Evolutionary conservation across 2,329 filamentous ascomycete species (phyloP), one percentile per base, ranked within the genome.

Genomic region (Periconia sp.): DNA sequence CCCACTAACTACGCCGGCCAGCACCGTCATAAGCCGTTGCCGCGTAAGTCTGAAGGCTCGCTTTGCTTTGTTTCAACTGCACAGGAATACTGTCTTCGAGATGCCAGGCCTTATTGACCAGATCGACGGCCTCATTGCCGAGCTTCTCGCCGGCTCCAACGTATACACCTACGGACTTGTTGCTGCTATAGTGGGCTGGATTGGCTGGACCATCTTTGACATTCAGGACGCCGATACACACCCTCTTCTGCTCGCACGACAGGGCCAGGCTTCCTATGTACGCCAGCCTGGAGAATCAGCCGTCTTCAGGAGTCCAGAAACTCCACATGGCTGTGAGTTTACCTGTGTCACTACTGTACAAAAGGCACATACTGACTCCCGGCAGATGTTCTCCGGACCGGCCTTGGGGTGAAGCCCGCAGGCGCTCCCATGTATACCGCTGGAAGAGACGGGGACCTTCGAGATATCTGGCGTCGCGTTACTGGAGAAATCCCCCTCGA

Each of bases 201-300:
- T 93, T 52, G 81, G 86, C 53, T 92, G 90, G 74, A 83, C 87
- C 43, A 76, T 95, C 59, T 78, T 89, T 65, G 85, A 85, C 56
- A 82, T 84, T 47, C 83, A 85, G 55, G 93, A 97, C 49, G 90
- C 94, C 6, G 94, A 99, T 77, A 89, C 89, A 6, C 94, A 97
- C 74, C 93, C 94, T 33, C 87, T 96, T 74, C 83, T 97, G 45
- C 86, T 99, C 27, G 90, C 90, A 51, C 85, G 93, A 50, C 94
- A 97, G 79, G 85, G 91, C 2, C 82, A 87, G 59, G 82, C 89
- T 47, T 89, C 91, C 9, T 85, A 87, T 13, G 89, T 97, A 49
- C 85, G 94, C 63, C 86, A 93, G 63, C 85, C 89, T 53, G 89
- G 90, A 61, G 90, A 97, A 75, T 96, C 91, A 41, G 87, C 94